phyloP scores from a whole-genome alignment of 495 filamentous ascomycete species.

The Hypoxylon intermedium region DNA sequence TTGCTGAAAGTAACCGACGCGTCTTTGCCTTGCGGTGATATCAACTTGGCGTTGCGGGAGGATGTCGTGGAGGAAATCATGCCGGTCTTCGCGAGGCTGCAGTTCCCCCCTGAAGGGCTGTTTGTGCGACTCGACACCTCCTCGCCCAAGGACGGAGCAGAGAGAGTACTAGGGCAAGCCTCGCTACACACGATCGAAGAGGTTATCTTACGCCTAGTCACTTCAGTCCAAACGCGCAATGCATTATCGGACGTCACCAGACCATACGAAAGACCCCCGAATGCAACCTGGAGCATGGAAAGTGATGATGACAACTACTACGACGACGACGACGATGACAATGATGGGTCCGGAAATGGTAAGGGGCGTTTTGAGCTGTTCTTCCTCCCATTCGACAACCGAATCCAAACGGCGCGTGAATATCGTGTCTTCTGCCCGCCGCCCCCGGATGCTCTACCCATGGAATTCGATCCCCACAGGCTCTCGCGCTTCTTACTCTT shows the following conservation, averaged over 20 bases:
- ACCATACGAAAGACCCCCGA: no score
- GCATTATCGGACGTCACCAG: conserved; percentile 20
- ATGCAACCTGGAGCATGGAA: no score
- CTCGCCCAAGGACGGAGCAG: conserved; percentile 43
- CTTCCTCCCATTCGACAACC: conserved; percentile 43
- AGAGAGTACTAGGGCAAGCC: conserved; percentile 12
- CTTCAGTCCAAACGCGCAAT: conserved; percentile 36
- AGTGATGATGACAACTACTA: no score
- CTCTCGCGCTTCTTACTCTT: no score
- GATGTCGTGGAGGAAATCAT: conserved; percentile 23
- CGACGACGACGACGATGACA: no score
- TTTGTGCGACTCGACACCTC: conserved; percentile 46
- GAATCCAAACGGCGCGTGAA: conserved; percentile 35
- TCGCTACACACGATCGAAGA: conserved; percentile 29
- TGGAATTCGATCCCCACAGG: no score
- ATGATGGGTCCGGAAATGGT: no score
- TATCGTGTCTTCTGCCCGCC: conserved; percentile 47
- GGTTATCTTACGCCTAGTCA: conserved; percentile 39
- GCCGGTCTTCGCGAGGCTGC: conserved; percentile 18
- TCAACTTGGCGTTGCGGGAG: conserved; percentile 31
- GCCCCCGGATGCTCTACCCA: no score
- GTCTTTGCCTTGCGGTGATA: conserved; percentile 19
- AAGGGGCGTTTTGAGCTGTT: conserved; percentile 31
- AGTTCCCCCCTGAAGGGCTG: conserved; percentile 36
- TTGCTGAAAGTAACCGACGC: conserved; percentile 18